These are phyloP conservation scores for Coemansia aciculifera DNA, from an alignment of 192 early-diverging fungal genomes.

Conservation along the genomic window DNA sequence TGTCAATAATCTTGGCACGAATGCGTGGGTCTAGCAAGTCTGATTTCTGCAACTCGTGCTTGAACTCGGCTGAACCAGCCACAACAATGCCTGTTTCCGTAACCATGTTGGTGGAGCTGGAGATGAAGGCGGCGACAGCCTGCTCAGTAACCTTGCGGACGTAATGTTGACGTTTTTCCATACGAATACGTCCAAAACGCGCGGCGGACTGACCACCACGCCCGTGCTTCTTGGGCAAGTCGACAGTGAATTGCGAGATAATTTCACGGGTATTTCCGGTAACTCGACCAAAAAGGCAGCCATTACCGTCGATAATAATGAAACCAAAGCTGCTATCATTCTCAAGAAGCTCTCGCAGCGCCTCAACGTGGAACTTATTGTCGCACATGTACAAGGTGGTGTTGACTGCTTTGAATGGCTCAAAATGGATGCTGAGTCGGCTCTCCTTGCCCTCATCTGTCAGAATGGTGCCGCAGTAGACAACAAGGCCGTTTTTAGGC, in stretches of 20 bases:
- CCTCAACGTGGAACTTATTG: conserved; percentile 96
- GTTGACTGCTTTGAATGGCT: conserved; percentile 97
- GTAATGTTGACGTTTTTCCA: conserved; percentile 97
- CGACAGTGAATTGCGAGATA: conserved; percentile 87
- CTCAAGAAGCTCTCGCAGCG: conserved; percentile 84
- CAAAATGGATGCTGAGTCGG: conserved; percentile 93
- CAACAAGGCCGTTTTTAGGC: conserved; percentile 88
- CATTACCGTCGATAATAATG: conserved; percentile 98
- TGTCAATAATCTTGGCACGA: conserved; percentile 79
- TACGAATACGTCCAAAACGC: conserved; percentile 95
- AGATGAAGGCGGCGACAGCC: conserved; percentile 88
- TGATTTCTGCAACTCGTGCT: conserved; percentile 88
- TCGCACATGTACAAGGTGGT: conserved; percentile 94
- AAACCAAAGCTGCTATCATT: conserved; percentile 93
- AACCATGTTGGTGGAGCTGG: conserved; percentile 78
- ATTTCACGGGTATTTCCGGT: conserved; percentile 90
- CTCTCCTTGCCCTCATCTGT: conserved; percentile 98
- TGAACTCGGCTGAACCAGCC: conserved; percentile 98
- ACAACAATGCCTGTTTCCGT: conserved; percentile 71
- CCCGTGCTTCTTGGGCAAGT: conserved; percentile 98
- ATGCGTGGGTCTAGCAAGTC: conserved; percentile 93
- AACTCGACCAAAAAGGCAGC: conserved; percentile 87
- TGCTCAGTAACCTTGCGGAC: conserved; percentile 95
- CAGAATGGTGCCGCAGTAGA: conserved; percentile 89
- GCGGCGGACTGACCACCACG: conserved; percentile 98